Conservation (phyloP, 192 early-diverging fungal genomes). For the Allomyces macrogynus region DNA sequence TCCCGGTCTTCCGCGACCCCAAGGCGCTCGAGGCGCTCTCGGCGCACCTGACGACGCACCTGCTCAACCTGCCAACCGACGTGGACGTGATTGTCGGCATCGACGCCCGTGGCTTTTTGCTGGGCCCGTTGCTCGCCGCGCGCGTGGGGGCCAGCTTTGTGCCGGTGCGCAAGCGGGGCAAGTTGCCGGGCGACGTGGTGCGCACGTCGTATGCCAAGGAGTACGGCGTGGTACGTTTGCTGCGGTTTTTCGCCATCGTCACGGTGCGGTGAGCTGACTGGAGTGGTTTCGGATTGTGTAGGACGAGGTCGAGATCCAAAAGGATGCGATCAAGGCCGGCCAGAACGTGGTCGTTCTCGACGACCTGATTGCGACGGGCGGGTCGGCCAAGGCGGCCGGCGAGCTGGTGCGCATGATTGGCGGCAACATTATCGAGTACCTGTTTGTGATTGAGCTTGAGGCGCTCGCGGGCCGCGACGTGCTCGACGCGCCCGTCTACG, state of each 20-base stretch:
- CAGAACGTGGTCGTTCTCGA: constrained; percentile 83
- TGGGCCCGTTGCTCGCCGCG: constrained; percentile 77
- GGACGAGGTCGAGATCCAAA: constrained; percentile 88
- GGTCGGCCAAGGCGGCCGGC: constrained; percentile 33
- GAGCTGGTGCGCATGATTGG: constrained; percentile 53
- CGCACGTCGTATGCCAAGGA: constrained; percentile 73
- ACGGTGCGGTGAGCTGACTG: no score
- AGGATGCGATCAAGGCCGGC: constrained; percentile 49
- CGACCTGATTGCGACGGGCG: constrained; percentile 79
- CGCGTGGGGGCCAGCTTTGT: constrained; percentile 77
- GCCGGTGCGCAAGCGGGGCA: constrained; percentile 89
- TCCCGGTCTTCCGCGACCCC: constrained; percentile 89
- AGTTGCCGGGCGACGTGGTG: constrained; percentile 64
- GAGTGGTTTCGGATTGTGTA: background rate
- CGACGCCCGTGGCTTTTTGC: constrained; percentile 93
- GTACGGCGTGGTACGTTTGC: constrained; percentile 53
- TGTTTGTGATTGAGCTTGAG: constrained; percentile 82
- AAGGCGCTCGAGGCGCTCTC: constrained; percentile 77
- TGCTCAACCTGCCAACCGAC: constrained; percentile 4
- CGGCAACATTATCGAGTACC: constrained; percentile 56
- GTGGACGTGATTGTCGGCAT: constrained; percentile 24
- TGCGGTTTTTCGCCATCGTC: no score
- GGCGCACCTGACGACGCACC: constrained; percentile 63
- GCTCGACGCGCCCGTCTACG: constrained; percentile 71
- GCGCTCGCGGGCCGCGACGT: constrained; percentile 58